These are phyloP conservation scores for Cucurbita maxima DNA, from an alignment of 306 rosid species.

Conservation along the genomic window DNA sequence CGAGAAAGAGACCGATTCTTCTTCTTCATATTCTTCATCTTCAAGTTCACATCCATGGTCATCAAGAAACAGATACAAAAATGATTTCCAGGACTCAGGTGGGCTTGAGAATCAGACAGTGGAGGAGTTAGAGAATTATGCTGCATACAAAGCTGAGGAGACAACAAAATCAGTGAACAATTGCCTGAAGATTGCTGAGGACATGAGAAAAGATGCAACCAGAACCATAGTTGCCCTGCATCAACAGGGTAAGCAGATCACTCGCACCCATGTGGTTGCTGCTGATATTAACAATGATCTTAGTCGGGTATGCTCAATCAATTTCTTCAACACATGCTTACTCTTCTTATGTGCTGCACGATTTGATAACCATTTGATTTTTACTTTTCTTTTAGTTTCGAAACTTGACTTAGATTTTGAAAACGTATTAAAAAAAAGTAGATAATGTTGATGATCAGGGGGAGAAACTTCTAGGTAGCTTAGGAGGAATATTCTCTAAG, in stretches of 20 bases:
- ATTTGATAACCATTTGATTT: too few relatives aligned
- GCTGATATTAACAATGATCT: slow-evolving; percentile 81
- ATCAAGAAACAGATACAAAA: slow-evolving; percentile 46
- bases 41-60: slow-evolving; percentile 22
- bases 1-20: slow-evolving; percentile 17
- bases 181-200: slow-evolving; percentile 87
- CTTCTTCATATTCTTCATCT: slow-evolving; percentile 26
- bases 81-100: slow-evolving; percentile 57
- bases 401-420: background rate
- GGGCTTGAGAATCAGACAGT: slow-evolving; percentile 80
- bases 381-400: background rate
- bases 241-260: slow-evolving; percentile 93
- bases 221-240: slow-evolving; percentile 67
- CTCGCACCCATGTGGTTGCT: slow-evolving; percentile 67
- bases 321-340: background rate
- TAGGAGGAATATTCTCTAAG: slow-evolving; percentile 88
- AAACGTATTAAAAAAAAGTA: too few relatives aligned
- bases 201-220: slow-evolving; percentile 77
- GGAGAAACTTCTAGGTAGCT: slow-evolving; percentile 88
- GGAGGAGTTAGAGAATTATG: slow-evolving; percentile 66
- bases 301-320: slow-evolving; percentile 52
- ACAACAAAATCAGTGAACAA: slow-evolving; percentile 59
- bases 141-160: slow-evolving; percentile 88
- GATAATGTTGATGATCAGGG: slow-evolving; percentile 38
- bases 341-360: background rate